phyloP scores from a whole-genome alignment of 306 rosid species.

The Castanea sativa region DNA sequence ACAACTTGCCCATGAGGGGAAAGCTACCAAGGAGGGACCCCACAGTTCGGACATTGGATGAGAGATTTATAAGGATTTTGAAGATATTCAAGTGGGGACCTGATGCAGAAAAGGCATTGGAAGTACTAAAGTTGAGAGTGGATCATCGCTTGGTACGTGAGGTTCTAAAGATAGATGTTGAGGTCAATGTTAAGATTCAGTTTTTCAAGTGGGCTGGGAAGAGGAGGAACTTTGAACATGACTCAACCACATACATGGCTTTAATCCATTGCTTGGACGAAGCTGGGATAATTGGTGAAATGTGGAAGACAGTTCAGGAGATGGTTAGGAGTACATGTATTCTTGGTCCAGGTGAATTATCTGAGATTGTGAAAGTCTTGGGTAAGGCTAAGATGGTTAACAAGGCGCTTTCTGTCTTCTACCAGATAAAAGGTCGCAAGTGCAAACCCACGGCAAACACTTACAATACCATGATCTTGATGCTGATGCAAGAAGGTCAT shows the following conservation, averaged over 20 bases:
- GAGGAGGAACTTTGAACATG: slow-evolving; percentile 69
- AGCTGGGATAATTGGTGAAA: slow-evolving; percentile 55
- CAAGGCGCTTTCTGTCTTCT: slow-evolving; percentile 72
- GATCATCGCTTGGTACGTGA: slow-evolving; percentile 77
- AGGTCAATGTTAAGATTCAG: slow-evolving; percentile 65
- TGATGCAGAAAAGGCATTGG: slow-evolving; percentile 91
- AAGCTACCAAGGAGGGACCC: slow-evolving; percentile 44
- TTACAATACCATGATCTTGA: slow-evolving; percentile 74
- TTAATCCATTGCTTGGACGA: slow-evolving; percentile 70
- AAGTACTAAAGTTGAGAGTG: slow-evolving; percentile 77
- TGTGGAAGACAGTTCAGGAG: slow-evolving; percentile 82
- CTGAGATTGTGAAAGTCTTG: slow-evolving; percentile 66
- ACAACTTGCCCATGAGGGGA: slow-evolving; percentile 28
- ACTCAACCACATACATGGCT: slow-evolving; percentile 66
- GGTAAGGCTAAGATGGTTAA: slow-evolving; percentile 86
- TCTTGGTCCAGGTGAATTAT: slow-evolving; percentile 56
- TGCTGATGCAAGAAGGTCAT: slow-evolving; percentile 87
- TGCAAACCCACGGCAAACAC: slow-evolving; percentile 59
- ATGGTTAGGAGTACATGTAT: slow-evolving; percentile 61
- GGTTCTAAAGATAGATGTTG: slow-evolving; percentile 76
- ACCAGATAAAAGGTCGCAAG: slow-evolving; percentile 76
- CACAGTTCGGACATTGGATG: slow-evolving; percentile 64
- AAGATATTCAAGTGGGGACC: slow-evolving; percentile 94
- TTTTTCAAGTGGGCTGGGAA: slow-evolving; percentile 91
- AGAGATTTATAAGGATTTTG: slow-evolving; percentile 82